These are phyloP conservation scores for Mortierella sp. DNA, from an alignment of 371 early-diverging fungal species.

Conservation along the genomic window DNA sequence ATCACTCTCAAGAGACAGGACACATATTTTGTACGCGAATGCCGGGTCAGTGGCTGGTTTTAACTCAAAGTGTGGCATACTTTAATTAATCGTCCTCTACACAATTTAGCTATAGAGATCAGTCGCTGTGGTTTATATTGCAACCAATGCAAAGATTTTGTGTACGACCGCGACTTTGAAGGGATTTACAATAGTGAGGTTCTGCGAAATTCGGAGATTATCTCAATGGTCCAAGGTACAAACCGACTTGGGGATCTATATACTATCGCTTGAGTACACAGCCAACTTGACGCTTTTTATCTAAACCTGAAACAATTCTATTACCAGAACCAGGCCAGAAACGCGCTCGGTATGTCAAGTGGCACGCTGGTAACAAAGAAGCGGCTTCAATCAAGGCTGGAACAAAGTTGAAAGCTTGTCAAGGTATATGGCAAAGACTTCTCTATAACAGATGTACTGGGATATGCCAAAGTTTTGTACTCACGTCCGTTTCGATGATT, in stretches of 20 bases:
- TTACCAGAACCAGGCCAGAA: slow-evolving; percentile 62
- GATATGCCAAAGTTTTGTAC: background rate
- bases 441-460: background rate
- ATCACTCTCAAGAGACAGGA: slow-evolving; percentile 68
- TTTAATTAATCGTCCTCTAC: background rate
- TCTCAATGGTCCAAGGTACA: slow-evolving; percentile 61
- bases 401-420: slow-evolving; percentile 66
- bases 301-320: no score
- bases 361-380: slow-evolving; percentile 70
- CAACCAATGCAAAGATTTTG: slow-evolving; percentile 84
- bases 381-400: slow-evolving; percentile 59
- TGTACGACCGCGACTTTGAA: slow-evolving; percentile 86
- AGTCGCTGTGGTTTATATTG: slow-evolving; percentile 78
- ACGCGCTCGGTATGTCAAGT: slow-evolving; percentile 57
- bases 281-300: background rate
- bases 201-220: slow-evolving; percentile 70
- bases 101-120: slow-evolving; percentile 74
- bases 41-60: no score
- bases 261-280: no score
- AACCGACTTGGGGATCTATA: no score
- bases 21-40: slow-evolving; percentile 73
- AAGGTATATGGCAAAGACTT: slow-evolving; percentile 32
- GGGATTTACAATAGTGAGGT: slow-evolving; percentile 70
- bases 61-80: background rate
- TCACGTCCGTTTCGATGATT: background rate